Percentiles rank a stretch among this genome's conserved stretches.
Evolutionary conservation across 306 rosid species (phyloP).

Genomic region (Inga laurina): DNA sequence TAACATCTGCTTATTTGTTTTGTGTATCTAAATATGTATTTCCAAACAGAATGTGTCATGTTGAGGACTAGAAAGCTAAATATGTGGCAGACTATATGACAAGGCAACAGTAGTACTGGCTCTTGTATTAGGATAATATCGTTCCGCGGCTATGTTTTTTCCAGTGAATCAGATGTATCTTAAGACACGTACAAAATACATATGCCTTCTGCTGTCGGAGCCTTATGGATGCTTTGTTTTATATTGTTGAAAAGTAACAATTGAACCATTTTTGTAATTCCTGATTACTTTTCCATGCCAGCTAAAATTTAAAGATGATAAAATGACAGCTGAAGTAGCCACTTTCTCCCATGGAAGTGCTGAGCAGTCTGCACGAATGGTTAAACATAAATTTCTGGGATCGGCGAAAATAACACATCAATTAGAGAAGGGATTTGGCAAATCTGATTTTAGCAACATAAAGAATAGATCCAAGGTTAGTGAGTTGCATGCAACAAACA

Average conservation of each 20-base stretch:
- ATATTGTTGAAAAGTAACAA: slow-evolving; percentile 6
- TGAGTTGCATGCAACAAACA: slow-evolving; percentile 37
- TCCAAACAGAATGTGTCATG: not conserved
- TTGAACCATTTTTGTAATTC: slow-evolving; percentile 19
- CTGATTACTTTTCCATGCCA: slow-evolving; percentile 19
- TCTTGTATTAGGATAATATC: slow-evolving; percentile 12
- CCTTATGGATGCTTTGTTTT: slow-evolving; percentile 5
- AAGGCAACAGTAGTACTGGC: slow-evolving; percentile 9
- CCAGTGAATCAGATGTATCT: slow-evolving; percentile 8
- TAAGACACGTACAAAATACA: not conserved
- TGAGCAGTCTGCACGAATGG: slow-evolving; percentile 21
- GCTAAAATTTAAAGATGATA: slow-evolving; percentile 32
- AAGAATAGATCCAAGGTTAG: slow-evolving; percentile 34
- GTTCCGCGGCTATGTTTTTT: not conserved
- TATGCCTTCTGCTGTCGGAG: slow-evolving; percentile 2
- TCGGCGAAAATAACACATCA: slow-evolving; percentile 31
- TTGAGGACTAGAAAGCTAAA: not conserved
- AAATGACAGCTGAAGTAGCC: slow-evolving; percentile 14
- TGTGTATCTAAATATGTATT: not conserved
- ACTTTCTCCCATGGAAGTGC: slow-evolving; percentile 20
- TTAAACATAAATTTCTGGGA: slow-evolving; percentile 26
- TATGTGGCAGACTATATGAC: not conserved
- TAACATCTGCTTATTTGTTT: not conserved
- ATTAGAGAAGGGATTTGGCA: slow-evolving; percentile 26
- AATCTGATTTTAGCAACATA: slow-evolving; percentile 29